A percentile compares a stretch with the other conserved stretches of the same genome.
phyloP scores from a whole-genome alignment of 495 filamentous ascomycete species.

The Terfezia claveryi region DNA sequence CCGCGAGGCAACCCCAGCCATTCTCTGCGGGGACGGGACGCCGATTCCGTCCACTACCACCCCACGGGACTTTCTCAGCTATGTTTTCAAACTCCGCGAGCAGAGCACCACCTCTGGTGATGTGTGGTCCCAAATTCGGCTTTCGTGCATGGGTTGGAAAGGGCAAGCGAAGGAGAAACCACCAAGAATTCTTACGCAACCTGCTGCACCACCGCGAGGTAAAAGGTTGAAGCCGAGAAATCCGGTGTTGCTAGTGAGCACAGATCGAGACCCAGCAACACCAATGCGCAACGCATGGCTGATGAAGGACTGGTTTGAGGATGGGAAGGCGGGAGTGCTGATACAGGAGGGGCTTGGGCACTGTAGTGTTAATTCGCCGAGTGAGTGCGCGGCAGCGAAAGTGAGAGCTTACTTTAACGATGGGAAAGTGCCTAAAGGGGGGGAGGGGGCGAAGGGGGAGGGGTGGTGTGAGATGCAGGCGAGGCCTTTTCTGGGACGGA shows the following conservation, averaged over 20 bases:
- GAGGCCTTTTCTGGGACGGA: background rate
- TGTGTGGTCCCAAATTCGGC: constrained; percentile 33
- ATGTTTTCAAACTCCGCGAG: constrained; percentile 24
- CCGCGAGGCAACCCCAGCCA: constrained; percentile 30
- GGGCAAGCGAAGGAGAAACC: constrained; percentile 31
- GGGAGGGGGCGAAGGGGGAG: constrained; percentile 3
- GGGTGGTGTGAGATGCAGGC: constrained; percentile 6
- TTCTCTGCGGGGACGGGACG: constrained; percentile 41
- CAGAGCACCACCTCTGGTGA: constrained; percentile 33
- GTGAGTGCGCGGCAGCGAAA: constrained; percentile 7
- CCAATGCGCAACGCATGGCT: constrained; percentile 28
- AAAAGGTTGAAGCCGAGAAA: constrained; percentile 28
- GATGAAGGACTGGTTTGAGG: constrained; percentile 30
- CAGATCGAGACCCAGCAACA: constrained; percentile 35
- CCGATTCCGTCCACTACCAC: constrained; percentile 22
- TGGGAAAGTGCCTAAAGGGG: constrained; percentile 6
- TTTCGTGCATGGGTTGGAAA: constrained; percentile 37
- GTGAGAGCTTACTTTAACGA: constrained; percentile 11
- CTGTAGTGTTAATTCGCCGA: constrained; percentile 13
- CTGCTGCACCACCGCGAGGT: constrained; percentile 5
- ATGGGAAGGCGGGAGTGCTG: constrained; percentile 8
- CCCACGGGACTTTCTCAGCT: constrained; percentile 24
- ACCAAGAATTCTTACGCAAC: constrained; percentile 7
- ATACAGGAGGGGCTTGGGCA: background rate
- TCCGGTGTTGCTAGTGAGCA: constrained; percentile 34